Conservation (phyloP, 2,329 filamentous ascomycete genomes). For the Thelonectria discophora region DNA sequence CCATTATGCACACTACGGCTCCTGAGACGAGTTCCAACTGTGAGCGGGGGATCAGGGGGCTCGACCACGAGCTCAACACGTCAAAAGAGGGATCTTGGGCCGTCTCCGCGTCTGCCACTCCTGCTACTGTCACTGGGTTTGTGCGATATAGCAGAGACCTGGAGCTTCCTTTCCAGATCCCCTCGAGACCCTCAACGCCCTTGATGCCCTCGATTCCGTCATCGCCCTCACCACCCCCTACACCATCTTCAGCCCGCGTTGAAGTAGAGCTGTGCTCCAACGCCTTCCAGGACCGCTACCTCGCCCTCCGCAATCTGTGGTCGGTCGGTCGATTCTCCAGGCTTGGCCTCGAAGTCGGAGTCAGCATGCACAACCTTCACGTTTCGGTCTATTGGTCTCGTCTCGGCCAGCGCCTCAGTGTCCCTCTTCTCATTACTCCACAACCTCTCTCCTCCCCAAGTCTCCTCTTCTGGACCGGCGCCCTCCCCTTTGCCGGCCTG, state of each 20-base stretch:
- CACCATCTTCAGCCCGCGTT: slow-evolving; percentile 45
- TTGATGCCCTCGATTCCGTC: slow-evolving; percentile 21
- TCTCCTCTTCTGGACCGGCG: slow-evolving; percentile 50
- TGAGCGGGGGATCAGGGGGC: slow-evolving; percentile 49
- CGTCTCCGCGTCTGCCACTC: slow-evolving; percentile 46
- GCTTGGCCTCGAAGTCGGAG: slow-evolving; percentile 55
- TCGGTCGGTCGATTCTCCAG: slow-evolving; percentile 52
- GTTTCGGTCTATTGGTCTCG: slow-evolving; percentile 59
- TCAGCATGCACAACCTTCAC: slow-evolving; percentile 53
- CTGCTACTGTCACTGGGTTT: slow-evolving; percentile 46
- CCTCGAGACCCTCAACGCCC: slow-evolving; percentile 26
- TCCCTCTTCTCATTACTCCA: slow-evolving; percentile 54
- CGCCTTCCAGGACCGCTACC: slow-evolving; percentile 47
- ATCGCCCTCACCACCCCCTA: slow-evolving; percentile 15
- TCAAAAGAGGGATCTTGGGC: slow-evolving; percentile 53
- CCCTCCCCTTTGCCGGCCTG: slow-evolving; percentile 52
- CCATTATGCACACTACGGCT: slow-evolving; percentile 18
- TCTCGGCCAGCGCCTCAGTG: slow-evolving; percentile 53
- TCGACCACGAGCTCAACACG: slow-evolving; percentile 44
- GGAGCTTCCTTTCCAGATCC: slow-evolving; percentile 38
- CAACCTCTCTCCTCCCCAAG: slow-evolving; percentile 38
- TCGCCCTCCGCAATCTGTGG: slow-evolving; percentile 56
- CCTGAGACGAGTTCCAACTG: slow-evolving; percentile 28
- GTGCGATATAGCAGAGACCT: slow-evolving; percentile 48
- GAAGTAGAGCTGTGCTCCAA: slow-evolving; percentile 55